Evolutionary conservation across 352 stramenopile genomes (phyloP), one percentile per base, ranked within the genome.

Genomic region (Phytophthora ramorum): DNA sequence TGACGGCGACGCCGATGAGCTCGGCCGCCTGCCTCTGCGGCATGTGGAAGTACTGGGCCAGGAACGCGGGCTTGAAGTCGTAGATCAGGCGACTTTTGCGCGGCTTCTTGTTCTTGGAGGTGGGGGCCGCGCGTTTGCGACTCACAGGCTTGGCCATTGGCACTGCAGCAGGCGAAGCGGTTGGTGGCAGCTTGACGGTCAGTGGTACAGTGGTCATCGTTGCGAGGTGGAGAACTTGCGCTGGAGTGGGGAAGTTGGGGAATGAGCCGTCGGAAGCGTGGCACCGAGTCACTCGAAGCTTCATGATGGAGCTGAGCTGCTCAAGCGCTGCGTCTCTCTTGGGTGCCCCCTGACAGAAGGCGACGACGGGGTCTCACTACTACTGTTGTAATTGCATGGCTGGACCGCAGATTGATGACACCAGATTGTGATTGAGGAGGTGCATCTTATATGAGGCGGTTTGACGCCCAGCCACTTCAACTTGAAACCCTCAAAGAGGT

Each of bases 11-110:
- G n/a, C 56, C 52, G 8, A 80, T 51, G 22, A 52, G 13, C 16
- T 54, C 52, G 14, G 75, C 71, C 26, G 62, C 81, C 47, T 75
- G 52, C 40, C 63, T 71, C 50, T 89, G 80, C 5, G 80, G 68
- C 37, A 89, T 64, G 44, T 89, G 75, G 59, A 81, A 89, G 58
- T 58, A 87, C 45, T 66, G 62, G 13, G 49, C 43, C 52, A 87
- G 63, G 10, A 79, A 66, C 7, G 81, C 45, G 16, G 52, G 61
- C 17, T 58, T 66, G 58, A 81, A 83, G 40, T 89, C 69, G 61
- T 73, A 89, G 24, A 76, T 32, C 8, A 70, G 49, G 30, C 79
- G 76, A 52, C 72, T 85, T 73, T 83, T 87, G 51, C 78, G 75
- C 13, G 46, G 45, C 55, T 69, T 75, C 51, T 63, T 61, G 38